Evolutionary conservation across 345 rosid genomes (phyloP).

Genomic region (Microthlaspi erraticum): DNA sequence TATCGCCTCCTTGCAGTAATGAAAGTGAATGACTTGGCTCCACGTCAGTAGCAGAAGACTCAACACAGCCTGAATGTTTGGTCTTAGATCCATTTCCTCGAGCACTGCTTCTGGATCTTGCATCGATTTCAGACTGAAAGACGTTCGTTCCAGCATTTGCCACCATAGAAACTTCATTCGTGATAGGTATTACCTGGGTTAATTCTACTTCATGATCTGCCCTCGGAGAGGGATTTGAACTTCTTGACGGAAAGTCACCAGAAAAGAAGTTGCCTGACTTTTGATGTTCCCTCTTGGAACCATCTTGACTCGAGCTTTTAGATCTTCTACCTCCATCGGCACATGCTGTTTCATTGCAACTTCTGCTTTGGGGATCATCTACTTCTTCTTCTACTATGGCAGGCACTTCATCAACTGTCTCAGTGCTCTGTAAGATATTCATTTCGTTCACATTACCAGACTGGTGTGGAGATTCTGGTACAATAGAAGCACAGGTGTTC

Average conservation of each 20-base stretch:
- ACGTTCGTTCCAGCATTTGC: slow-evolving; percentile 19
- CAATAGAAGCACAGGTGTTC: slow-evolving; percentile 26
- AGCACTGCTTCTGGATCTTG: slow-evolving; percentile 26
- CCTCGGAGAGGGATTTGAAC: slow-evolving; percentile 29
- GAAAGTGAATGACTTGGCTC: slow-evolving; percentile 30
- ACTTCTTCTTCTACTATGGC: slow-evolving; percentile 42
- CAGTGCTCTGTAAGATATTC: slow-evolving; percentile 18
- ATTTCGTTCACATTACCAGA: slow-evolving; percentile 32
- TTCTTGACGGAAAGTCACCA: slow-evolving; percentile 8
- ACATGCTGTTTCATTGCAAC: slow-evolving; percentile 38
- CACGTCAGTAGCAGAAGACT: slow-evolving; percentile 26
- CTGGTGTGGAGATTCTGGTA: slow-evolving; percentile 29
- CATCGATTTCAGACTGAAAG: slow-evolving; percentile 28
- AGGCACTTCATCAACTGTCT: slow-evolving; percentile 24
- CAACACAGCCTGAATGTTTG: slow-evolving; percentile 28
- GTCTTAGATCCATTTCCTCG: slow-evolving; percentile 18
- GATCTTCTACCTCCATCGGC: slow-evolving; percentile 47
- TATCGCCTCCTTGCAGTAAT: slow-evolving; percentile 28
- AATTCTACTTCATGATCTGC: slow-evolving; percentile 35
- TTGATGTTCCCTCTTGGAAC: slow-evolving; percentile 39
- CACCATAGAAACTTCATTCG: slow-evolving; percentile 26
- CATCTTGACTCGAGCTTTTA: slow-evolving; percentile 40
- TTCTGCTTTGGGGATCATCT: slow-evolving; percentile 41
- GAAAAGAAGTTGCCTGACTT: slow-evolving; percentile 39
- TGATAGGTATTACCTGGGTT: slow-evolving; percentile 12